These are phyloP conservation scores for Umbellularia californica DNA, from an alignment of 164 flowering plant species.

Conservation along the genomic window DNA sequence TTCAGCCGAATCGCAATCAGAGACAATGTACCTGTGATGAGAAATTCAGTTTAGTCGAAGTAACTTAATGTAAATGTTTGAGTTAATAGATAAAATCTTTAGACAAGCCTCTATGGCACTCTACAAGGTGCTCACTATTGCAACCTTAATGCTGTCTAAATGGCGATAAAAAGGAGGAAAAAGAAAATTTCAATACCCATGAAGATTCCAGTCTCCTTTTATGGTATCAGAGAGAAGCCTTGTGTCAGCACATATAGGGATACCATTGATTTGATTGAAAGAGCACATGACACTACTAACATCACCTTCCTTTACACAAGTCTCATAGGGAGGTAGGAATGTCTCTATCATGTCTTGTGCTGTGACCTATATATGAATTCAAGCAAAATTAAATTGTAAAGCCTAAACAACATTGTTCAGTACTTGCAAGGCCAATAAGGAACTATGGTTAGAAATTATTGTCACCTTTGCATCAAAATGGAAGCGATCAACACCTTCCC, in stretches of 20 bases:
- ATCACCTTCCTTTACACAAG: constrained; percentile 10
- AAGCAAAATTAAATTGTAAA: constrained; percentile 63
- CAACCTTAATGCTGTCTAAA: too few relatives aligned
- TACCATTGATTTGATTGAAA: constrained; percentile 3
- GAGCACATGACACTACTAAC: constrained; percentile 12
- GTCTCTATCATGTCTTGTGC: constrained; percentile 11
- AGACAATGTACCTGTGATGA: constrained; percentile 30
- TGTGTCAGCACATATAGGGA: constrained; percentile 4
- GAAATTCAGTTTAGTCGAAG: too few relatives aligned
- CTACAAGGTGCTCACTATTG: too few relatives aligned
- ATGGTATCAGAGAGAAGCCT: constrained; percentile 1
- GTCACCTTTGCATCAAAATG: constrained; percentile 74
- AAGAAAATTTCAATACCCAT: neutral
- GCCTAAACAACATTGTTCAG: constrained; percentile 43
- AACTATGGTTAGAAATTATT: constrained; percentile 43
- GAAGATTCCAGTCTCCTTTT: constrained; percentile 5
- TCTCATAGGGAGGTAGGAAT: constrained; percentile 5
- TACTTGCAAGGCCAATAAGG: constrained; percentile 58
- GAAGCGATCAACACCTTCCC: constrained; percentile 60
- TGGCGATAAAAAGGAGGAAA: too few relatives aligned
- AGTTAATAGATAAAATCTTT: too few relatives aligned
- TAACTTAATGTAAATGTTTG: too few relatives aligned
- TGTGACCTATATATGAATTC: constrained; percentile 24
- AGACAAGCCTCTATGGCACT: too few relatives aligned
- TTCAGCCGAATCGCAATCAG: constrained; percentile 43